These are phyloP conservation scores for Pugionium dolabratum DNA, from an alignment of 345 rosid species.

Conservation along the genomic window DNA sequence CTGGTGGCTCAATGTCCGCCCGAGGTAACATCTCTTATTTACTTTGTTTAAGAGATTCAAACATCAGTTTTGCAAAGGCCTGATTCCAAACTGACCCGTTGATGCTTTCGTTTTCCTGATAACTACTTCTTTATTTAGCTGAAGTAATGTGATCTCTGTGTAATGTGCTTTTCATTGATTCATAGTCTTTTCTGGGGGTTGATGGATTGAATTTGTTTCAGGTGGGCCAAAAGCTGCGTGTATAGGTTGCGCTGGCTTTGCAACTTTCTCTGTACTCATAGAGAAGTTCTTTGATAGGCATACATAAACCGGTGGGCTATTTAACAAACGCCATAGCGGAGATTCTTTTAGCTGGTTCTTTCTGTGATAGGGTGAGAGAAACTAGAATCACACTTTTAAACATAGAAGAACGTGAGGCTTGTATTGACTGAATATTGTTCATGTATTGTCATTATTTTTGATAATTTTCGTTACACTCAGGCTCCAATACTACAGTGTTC, in stretches of 20 bases:
- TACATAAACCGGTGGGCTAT: slow-evolving; percentile 42
- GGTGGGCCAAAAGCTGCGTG: slow-evolving; percentile 96
- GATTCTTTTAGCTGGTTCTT: slow-evolving; percentile 28
- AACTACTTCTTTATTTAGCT: neutral
- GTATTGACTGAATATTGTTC: slow-evolving; percentile 32
- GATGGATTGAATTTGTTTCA: slow-evolving; percentile 29
- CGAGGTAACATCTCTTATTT: slow-evolving; percentile 53
- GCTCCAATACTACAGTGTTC: neutral
- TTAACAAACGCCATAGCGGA: slow-evolving; percentile 25
- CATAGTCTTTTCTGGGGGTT: neutral
- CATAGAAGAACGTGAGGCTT: slow-evolving; percentile 24
- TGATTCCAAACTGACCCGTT: neutral
- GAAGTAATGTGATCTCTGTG: neutral
- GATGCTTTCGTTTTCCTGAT: neutral
- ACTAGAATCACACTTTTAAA: slow-evolving; percentile 24
- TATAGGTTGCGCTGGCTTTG: slow-evolving; percentile 89
- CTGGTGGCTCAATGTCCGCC: slow-evolving; percentile 85
- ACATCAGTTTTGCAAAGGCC: neutral
- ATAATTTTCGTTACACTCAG: slow-evolving; percentile 6
- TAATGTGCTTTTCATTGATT: neutral
- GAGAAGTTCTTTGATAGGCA: slow-evolving; percentile 91
- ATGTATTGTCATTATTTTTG: slow-evolving; percentile 19
- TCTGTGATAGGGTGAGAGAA: slow-evolving; percentile 12
- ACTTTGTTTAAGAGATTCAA: neutral
- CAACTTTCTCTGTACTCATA: slow-evolving; percentile 87